phyloP scores from a whole-genome alignment of 2,329 filamentous ascomycete species.

The Coleophoma eucalyptorum region DNA sequence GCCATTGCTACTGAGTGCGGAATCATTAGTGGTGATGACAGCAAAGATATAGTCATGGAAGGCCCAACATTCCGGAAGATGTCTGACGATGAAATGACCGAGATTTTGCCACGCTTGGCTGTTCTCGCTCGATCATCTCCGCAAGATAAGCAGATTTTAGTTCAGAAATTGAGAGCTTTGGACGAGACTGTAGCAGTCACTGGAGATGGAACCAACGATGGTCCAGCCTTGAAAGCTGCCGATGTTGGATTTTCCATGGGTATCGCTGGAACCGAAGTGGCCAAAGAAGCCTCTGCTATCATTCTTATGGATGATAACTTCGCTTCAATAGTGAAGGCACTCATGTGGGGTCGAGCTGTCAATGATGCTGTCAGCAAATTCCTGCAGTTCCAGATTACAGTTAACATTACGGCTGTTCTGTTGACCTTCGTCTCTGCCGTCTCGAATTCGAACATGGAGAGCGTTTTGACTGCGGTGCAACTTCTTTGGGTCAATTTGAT shows the following conservation, averaged over 20 bases:
- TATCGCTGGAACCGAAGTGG: constrained; percentile 52
- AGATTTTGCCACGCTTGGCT: constrained; percentile 45
- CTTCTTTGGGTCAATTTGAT: constrained; percentile 68
- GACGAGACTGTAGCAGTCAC: constrained; percentile 61
- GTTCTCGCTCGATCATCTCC: constrained; percentile 63
- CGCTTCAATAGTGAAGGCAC: constrained; percentile 51
- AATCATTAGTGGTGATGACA: constrained; percentile 35
- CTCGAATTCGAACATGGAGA: constrained; percentile 47
- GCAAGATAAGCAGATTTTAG: constrained; percentile 60
- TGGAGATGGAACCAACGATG: constrained; percentile 60
- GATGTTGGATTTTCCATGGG: constrained; percentile 64
- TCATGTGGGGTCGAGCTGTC: constrained; percentile 54
- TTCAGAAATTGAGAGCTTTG: constrained; percentile 55
- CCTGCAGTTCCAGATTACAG: constrained; percentile 60
- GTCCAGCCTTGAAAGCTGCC: constrained; percentile 56
- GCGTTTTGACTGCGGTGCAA: constrained; percentile 63
- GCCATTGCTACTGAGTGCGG: constrained; percentile 70
- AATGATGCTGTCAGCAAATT: constrained; percentile 18
- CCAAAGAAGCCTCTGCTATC: constrained; percentile 53
- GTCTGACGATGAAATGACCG: constrained; percentile 50
- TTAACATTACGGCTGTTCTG: constrained; percentile 65
- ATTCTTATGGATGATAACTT: constrained; percentile 57
- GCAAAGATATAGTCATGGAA: constrained; percentile 58
- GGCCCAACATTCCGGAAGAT: constrained; percentile 60
- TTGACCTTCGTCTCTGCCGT: constrained; percentile 63